Conservation (phyloP, 2,329 filamentous ascomycete species). For the Aspergillus caelatus region DNA sequence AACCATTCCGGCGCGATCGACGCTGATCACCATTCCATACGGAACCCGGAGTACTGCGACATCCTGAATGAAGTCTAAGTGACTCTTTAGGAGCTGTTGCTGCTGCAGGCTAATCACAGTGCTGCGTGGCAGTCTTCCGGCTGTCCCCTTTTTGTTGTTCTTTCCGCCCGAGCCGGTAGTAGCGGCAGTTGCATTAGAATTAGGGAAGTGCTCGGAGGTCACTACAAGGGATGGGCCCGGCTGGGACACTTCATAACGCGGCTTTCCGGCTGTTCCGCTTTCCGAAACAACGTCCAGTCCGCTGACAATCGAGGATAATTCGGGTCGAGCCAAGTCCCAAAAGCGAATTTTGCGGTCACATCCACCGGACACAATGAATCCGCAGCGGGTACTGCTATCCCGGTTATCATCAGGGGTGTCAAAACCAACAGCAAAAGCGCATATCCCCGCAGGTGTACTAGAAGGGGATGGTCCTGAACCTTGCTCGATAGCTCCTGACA, state of each 20-base stretch:
- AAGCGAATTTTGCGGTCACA: slow-evolving; percentile 90
- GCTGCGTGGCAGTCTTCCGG: slow-evolving; percentile 64
- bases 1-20: slow-evolving; percentile 84
- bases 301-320: slow-evolving; percentile 78
- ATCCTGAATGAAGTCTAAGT: slow-evolving; percentile 86
- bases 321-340: slow-evolving; percentile 82
- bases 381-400: slow-evolving; percentile 62
- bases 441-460: slow-evolving; percentile 56
- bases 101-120: slow-evolving; percentile 88
- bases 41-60: slow-evolving; percentile 85
- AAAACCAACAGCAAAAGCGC: slow-evolving; percentile 72
- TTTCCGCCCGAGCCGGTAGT: slow-evolving; percentile 26
- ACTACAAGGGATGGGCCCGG: slow-evolving; percentile 66
- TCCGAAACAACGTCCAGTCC: slow-evolving; percentile 71
- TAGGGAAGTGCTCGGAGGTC: slow-evolving; percentile 65
- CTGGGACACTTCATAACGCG: slow-evolving; percentile 70
- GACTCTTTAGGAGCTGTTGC: slow-evolving; percentile 79
- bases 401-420: slow-evolving; percentile 68
- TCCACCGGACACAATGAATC: slow-evolving; percentile 84
- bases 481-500: slow-evolving; percentile 62
- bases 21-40: slow-evolving; percentile 90
- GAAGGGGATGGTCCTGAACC: slow-evolving; percentile 20
- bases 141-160: slow-evolving; percentile 37
- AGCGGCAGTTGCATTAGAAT: slow-evolving; percentile 25
- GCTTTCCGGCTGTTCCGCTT: slow-evolving; percentile 49